phyloP scores from a whole-genome alignment of 768 basidiomycete genomes.

The Naganishia friedmannii region DNA sequence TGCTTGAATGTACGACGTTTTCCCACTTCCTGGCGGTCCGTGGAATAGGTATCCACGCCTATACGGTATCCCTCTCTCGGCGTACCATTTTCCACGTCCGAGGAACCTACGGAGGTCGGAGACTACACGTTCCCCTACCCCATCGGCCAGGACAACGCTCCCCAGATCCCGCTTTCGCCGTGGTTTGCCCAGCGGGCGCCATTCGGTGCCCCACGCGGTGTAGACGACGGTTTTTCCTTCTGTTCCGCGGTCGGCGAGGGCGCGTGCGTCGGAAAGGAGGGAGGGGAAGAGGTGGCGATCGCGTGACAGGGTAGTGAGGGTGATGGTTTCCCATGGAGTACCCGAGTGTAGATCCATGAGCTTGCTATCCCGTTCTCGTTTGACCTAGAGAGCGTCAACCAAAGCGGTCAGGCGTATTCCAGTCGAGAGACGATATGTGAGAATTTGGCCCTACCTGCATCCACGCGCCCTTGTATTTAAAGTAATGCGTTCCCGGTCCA shows the following conservation, averaged over 20 bases:
- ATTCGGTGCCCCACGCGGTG: conserved; percentile 94
- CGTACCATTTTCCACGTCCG: conserved; percentile 84
- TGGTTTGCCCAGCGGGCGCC: conserved; percentile 92
- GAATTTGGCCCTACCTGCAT: conserved; percentile 76
- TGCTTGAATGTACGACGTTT: conserved; percentile 97
- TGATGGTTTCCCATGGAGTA: conserved; percentile 95
- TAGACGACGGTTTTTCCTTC: conserved; percentile 95
- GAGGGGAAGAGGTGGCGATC: conserved; percentile 76
- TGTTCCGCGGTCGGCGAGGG: conserved; percentile 76
- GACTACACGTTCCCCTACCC: conserved; percentile 79
- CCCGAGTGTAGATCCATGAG: conserved; percentile 88
- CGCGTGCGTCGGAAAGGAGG: conserved; percentile 82
- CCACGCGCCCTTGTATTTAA: conserved; percentile 87
- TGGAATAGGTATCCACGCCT: conserved; percentile 90
- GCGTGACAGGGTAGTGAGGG: conserved; percentile 82
- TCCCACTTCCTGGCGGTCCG: conserved; percentile 96
- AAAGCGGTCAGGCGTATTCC: neutral
- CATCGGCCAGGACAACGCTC: conserved; percentile 82
- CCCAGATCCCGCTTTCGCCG: conserved; percentile 76
- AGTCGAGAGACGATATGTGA: neutral
- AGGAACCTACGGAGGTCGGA: conserved; percentile 78
- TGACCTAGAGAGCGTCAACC: conserved; percentile 61
- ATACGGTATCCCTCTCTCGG: conserved; percentile 95
- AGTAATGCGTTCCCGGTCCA: conserved; percentile 89
- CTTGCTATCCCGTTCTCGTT: conserved; percentile 88